Base-by-base conservation (phyloP, 768 basidiomycete genomes). In the Lactarius evosmus region DNA sequence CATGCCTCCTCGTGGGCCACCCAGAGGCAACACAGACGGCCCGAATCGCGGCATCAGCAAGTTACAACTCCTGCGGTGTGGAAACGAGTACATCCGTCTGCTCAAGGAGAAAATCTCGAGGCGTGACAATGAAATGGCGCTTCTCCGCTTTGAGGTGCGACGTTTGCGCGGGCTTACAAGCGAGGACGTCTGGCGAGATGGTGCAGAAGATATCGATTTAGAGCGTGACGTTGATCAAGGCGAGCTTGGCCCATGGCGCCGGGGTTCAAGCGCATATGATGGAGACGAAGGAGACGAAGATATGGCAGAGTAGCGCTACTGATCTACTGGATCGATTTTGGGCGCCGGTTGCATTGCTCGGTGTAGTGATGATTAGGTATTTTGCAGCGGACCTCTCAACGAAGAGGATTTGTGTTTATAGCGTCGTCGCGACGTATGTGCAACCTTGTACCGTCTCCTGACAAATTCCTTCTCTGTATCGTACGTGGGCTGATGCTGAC, bases 41-140 rank as follows among this genome's bases (percentile, higher is more conserved):
- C 95, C 95, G 11, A 98, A 98, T 75, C 89, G 95, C 71, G 88
- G 87, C 17, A 93, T 98, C 54, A 93, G 91, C 79, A 98, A 97
- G 79, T 78, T 97, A 61, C 95, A 96, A 75, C 77, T 98, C 40
- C 75, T 98, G 60, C 86, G 93, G 63, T 95, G 92, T 71, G 91
- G 91, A 38, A 98, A 98, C 74, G 90, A 94, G 73, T 95, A 82
- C 72, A 88, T 98, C 66, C 80, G 87, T 67, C 77, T 83, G 66
- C 80, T 97, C 70, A 89, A 89, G 65, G 86, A 78, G 19, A 83
- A 90, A 33, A 83, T 95, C 55, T 88, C 91, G 59, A 80, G 90
- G 71, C 76, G 95, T 66, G 93, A 97, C 70, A 82, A 80, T 52
- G 93, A 94, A 76, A 89, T 96, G 69, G 78, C 72, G 62, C 77